Evolutionary conservation across 305 asterid genomes (phyloP).

Genomic region (Withania somnifera): DNA sequence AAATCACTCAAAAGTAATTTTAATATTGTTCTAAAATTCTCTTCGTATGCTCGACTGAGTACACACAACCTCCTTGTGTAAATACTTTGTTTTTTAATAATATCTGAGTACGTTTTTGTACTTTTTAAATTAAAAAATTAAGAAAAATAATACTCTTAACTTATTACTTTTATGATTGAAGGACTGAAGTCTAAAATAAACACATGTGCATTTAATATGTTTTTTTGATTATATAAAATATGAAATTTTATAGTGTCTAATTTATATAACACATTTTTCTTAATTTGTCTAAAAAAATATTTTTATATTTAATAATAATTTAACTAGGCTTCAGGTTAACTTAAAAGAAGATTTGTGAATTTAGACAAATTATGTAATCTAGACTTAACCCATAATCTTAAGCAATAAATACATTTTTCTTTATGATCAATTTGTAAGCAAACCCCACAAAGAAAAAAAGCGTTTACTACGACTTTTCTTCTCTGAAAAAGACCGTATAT

Average conservation of each 20-base stretch:
- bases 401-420: not conserved
- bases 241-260: not conserved
- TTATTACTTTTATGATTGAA: not conserved
- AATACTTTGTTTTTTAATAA: too few species aligned
- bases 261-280: too few species aligned
- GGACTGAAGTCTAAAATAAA: too few species aligned
- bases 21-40: not conserved
- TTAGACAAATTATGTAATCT: not conserved
- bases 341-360: not conserved
- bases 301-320: too few species aligned
- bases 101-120: too few species aligned
- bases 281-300: too few species aligned
- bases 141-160: not conserved
- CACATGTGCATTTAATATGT: not conserved
- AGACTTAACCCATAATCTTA: not conserved
- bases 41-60: too few species aligned
- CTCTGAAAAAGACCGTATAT: not conserved
- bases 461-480: not conserved
- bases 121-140: too few species aligned
- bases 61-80: too few species aligned
- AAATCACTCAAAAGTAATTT: not conserved
- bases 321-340: too few species aligned
- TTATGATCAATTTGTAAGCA: not conserved
- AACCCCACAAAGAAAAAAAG: not conserved
- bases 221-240: not conserved